A percentile compares a stretch with the other conserved stretches of the same genome.
These are phyloP conservation scores for Panicum miliaceum DNA, from an alignment of 176 grass and related monocot genomes.

Conservation along the genomic window DNA sequence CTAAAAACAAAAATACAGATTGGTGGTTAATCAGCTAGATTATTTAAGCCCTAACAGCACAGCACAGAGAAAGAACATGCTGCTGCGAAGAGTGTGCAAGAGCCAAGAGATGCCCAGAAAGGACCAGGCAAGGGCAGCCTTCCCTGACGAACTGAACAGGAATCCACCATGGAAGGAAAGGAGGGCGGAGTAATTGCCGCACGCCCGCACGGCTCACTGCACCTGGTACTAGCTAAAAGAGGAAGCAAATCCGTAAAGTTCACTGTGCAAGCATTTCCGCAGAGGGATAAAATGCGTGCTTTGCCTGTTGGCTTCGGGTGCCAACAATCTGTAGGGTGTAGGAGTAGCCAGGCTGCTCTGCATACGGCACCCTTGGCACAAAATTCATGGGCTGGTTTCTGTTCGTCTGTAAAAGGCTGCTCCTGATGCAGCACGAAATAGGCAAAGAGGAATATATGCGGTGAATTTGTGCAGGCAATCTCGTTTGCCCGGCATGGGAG, in stretches of 20 bases:
- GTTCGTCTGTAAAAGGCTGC: not conserved
- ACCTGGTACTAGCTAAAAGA: conserved; percentile 29
- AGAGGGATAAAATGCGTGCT: conserved; percentile 26
- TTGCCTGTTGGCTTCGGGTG: not conserved
- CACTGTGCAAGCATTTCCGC: conserved; percentile 22
- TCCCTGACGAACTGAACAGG: conserved; percentile 20
- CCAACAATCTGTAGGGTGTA: not conserved
- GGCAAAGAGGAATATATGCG: conserved; percentile 23
- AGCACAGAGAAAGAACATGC: not conserved
- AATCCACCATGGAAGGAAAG: conserved; percentile 21
- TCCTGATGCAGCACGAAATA: conserved; percentile 17
- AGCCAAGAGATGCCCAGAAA: conserved; percentile 8
- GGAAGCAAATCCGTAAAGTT: conserved; percentile 35
- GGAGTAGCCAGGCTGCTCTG: conserved; percentile 3
- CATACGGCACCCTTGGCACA: not conserved
- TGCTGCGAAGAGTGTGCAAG: not conserved
- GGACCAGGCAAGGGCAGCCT: not conserved
- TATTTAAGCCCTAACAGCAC: not conserved
- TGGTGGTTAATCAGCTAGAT: not conserved
- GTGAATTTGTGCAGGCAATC: conserved; percentile 44
- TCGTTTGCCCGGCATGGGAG: conserved; percentile 12
- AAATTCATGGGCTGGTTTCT: not conserved
- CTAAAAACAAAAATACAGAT: not conserved
- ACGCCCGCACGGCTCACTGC: conserved; percentile 22
- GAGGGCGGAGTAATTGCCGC: conserved; percentile 43